Evolutionary conservation across 495 filamentous ascomycete species (phyloP).

Genomic region (Xylaria venustula): DNA sequence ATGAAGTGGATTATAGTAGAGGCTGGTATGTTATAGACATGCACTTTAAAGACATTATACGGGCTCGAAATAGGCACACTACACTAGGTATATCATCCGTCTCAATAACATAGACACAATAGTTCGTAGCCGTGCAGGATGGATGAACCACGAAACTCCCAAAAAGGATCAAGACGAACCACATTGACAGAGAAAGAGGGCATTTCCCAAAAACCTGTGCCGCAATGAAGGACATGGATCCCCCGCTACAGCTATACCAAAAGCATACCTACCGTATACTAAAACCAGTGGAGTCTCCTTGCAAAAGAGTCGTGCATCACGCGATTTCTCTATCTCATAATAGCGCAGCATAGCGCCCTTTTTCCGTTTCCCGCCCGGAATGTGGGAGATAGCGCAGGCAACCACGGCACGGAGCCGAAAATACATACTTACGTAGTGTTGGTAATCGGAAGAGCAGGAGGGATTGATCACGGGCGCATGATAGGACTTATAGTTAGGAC

Average conservation of each 20-base stretch:
- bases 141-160: not conserved
- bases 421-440: not conserved
- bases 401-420: not conserved
- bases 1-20: too few species aligned
- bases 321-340: too few species aligned
- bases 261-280: too few species aligned
- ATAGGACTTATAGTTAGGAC: constrained; percentile 3
- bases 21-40: too few species aligned
- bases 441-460: not conserved
- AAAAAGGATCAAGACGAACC: not conserved
- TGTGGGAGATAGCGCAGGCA: not conserved
- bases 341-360: not conserved
- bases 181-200: not conserved
- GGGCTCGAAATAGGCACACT: too few species aligned
- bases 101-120: not conserved
- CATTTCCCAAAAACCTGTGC: not conserved
- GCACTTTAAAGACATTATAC: too few species aligned
- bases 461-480: not conserved
- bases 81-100: too few species aligned
- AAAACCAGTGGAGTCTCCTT: not conserved
- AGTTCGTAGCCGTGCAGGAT: not conserved
- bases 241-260: not conserved
- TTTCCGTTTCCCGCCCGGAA: not conserved
- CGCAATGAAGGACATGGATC: not conserved
- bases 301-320: constrained; percentile 5